A percentile compares a stretch with the other conserved stretches of the same genome.
Evolutionary conservation across 2,329 filamentous ascomycete species (phyloP).

Genomic region (Meredithiella fracta): DNA sequence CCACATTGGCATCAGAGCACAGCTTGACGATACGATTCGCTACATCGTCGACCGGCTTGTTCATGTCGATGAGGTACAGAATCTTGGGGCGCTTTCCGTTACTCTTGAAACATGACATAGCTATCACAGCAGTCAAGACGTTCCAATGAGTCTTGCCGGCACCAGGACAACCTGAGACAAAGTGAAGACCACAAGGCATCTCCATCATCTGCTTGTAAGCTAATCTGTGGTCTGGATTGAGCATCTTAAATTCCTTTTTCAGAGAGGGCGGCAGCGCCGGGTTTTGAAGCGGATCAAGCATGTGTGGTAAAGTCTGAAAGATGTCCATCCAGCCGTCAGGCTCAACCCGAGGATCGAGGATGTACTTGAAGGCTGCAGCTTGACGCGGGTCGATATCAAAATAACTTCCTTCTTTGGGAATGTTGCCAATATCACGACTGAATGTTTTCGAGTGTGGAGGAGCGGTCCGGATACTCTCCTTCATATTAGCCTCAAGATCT

Average conservation of each 20-base stretch:
- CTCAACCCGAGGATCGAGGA: conserved; percentile 19
- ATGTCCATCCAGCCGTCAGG: conserved; percentile 18
- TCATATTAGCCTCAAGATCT: not conserved
- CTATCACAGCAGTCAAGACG: conserved; percentile 25
- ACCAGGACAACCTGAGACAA: conserved; percentile 31
- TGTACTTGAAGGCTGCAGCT: conserved; percentile 20
- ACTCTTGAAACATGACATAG: conserved; percentile 15
- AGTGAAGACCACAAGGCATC: conserved; percentile 28
- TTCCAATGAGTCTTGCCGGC: conserved; percentile 33
- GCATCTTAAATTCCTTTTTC: conserved; percentile 19
- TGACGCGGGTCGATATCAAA: conserved; percentile 5
- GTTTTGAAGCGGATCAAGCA: conserved; percentile 18
- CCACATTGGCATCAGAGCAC: conserved; percentile 22
- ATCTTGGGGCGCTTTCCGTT: conserved; percentile 18
- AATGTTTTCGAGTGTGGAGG: not conserved
- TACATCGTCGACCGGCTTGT: conserved; percentile 30
- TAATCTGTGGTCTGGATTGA: conserved; percentile 24
- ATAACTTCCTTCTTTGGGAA: not conserved
- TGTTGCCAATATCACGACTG: not conserved
- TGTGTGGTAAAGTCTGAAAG: conserved; percentile 21
- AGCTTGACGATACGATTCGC: conserved; percentile 26
- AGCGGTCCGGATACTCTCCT: conserved; percentile 7
- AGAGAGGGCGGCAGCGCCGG: conserved; percentile 17
- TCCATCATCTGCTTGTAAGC: conserved; percentile 22
- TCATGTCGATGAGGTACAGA: conserved; percentile 31